Conservation (phyloP, 176 grass and related monocot genomes). For the Themeda triandra region DNA sequence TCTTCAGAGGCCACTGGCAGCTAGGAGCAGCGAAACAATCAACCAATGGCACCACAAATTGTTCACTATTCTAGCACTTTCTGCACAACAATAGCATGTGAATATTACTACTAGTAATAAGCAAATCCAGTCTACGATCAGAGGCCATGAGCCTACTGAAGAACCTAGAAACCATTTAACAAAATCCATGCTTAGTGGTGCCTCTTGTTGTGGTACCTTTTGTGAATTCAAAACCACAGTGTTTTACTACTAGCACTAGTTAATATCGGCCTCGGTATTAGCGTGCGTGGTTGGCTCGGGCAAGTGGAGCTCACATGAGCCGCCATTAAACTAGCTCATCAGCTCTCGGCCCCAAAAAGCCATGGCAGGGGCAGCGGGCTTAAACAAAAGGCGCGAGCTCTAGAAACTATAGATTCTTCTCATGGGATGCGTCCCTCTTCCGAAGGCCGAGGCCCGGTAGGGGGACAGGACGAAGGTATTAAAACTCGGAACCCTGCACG, state of each 20-base stretch:
- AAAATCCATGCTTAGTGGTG: not conserved
- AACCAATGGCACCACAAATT: slow-evolving; percentile 4
- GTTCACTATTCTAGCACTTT: not conserved
- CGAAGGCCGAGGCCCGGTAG: slow-evolving; percentile 39
- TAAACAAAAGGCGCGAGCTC: slow-evolving; percentile 38
- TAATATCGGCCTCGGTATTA: slow-evolving; percentile 29
- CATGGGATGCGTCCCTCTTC: slow-evolving; percentile 40
- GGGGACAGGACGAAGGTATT: slow-evolving; percentile 49
- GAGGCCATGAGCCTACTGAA: slow-evolving; percentile 38
- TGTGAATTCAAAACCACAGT: slow-evolving; percentile 31
- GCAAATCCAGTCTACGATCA: slow-evolving; percentile 12
- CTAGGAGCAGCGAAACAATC: slow-evolving; percentile 12
- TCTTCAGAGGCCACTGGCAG: not conserved
- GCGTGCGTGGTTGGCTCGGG: slow-evolving; percentile 14
- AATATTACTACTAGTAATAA: slow-evolving; percentile 2
- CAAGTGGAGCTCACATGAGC: slow-evolving; percentile 74
- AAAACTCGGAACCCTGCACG: slow-evolving; percentile 38
- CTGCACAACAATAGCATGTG: not conserved
- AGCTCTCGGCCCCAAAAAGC: slow-evolving; percentile 34
- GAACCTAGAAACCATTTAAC: slow-evolving; percentile 6
- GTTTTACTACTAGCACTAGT: not conserved
- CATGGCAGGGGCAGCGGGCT: slow-evolving; percentile 8
- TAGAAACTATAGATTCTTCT: slow-evolving; percentile 77
- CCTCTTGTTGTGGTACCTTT: not conserved
- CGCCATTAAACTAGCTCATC: slow-evolving; percentile 53